Base-by-base conservation (phyloP, 495 filamentous ascomycete genomes). In the Podospora pseudoanserina region DNA sequence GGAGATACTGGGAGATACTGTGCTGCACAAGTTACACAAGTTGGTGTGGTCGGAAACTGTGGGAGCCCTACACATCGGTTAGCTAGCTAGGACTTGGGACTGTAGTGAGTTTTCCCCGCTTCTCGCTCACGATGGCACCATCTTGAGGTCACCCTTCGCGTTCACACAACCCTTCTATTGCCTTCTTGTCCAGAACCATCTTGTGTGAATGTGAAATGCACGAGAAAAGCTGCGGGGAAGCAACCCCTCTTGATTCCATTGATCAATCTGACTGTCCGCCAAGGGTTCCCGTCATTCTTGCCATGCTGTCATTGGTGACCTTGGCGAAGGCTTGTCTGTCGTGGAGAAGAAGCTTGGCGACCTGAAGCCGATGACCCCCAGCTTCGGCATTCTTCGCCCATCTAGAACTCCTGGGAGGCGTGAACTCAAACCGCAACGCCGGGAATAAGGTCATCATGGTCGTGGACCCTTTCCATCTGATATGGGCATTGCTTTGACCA, bases 251-350 rank as follows among this genome's bases (percentile, higher is more conserved):
- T 49, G 39, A 11, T 49, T 49, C 13, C 13, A 49, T 49, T 49
- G 39, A 49, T 49, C 39, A 49, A 49, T 49, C 39, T 16, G 15
- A 16, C 39, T 49, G 39, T 11, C 13, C 39, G 39, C 39, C 39
- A 49, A 49, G 39, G 39, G 39, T 49, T 16, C 39, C 39, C 39
- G 15, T 49, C 39, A 49, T 13, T 49, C 34, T 16, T 49, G 39
- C 39, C 39, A 54, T 55, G 60, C 9, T 67, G 65, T 62, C 66
- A 67, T 63, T 63, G 23, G 55, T 49, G 34, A 64, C 58, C 72
- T 74, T 74, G 72, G 72, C 70, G 49, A 74, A 72, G 32, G 70
- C 72, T 74, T 74, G 68, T 72, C 49, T 70, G 34, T 55, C 62
- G 56, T 67, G 72, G 70, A 57, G 57, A 56, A 59, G 9, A 30